Evolutionary conservation across 495 filamentous ascomycete species (phyloP), one percentile per base, ranked within the genome.

Genomic region (Penicillium nucicola): DNA sequence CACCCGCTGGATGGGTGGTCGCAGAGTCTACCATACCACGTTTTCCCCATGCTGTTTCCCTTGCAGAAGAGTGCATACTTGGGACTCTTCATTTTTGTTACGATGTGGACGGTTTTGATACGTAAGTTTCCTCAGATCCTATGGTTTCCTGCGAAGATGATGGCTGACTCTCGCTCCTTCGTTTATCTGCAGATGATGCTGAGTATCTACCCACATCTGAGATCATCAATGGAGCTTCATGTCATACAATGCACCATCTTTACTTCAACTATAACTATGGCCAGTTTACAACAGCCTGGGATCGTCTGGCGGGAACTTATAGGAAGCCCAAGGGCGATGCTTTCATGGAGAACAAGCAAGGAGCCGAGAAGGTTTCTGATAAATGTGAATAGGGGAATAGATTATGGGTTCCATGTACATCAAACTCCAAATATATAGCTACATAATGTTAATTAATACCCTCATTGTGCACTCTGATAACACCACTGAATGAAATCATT

Each of bases 191-290:
- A 72, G 69, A 97, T 69, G 92, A 97, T 53, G 92, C 90, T 50
- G 92, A 96, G 76, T 97, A 95, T 60, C 74, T 90, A 33, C 82
- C 88, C 45, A 83, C 91, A 60, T 86, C 83, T 53, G 81, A 82
- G 15, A 67, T 97, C 48, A 83, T 97, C 56, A 97, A 97, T 65
- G 92, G 92, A 23, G 88, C 92, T 11, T 91, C 92, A 23, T 97
- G 92, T 73, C 92, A 97, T 66, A 92, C 89, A 9, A 85, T 90
- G 82, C 91, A 97, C 68, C 92, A 97, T 65, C 72, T 92, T 12
- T 92, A 93, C 70, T 96, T 97, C 81, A 95, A 95, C 74, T 95
- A 90, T 76, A 97, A 96, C 68, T 97, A 96, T 57, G 92, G 92
- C 42, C 92, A 97, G 67, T 97, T 88, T 71, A 89, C 87, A 1